A percentile compares a stretch with the other conserved stretches of the same genome.
Evolutionary conservation across 2,329 filamentous ascomycete genomes (phyloP).

Genomic region (Colletotrichum kahawae): DNA sequence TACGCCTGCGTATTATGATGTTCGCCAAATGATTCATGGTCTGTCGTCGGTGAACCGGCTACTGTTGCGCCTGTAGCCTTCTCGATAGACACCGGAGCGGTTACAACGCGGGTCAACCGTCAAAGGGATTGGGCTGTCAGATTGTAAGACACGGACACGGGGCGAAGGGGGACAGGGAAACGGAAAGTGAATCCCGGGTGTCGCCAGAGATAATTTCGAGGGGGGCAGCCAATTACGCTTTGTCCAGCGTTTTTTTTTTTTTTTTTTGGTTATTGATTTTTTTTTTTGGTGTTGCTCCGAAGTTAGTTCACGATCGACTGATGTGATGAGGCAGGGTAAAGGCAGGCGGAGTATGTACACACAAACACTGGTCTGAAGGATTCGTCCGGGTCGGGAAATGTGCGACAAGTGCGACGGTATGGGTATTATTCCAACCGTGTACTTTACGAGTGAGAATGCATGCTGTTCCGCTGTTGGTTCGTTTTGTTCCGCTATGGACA

Average conservation of each 20-base stretch:
- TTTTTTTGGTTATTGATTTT: background rate
- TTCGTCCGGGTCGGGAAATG: background rate
- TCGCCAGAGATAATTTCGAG: background rate
- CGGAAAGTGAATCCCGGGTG: background rate
- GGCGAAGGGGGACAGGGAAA: background rate
- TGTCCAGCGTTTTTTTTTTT: background rate
- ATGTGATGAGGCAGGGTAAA: background rate
- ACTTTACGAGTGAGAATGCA: background rate
- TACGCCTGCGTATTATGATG: constrained; percentile 2
- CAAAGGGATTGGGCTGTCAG: background rate
- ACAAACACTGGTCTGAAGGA: background rate
- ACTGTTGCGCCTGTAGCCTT: background rate
- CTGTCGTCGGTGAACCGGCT: background rate
- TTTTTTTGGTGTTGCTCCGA: background rate
- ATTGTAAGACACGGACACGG: background rate
- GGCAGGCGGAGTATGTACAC: background rate
- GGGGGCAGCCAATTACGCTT: background rate
- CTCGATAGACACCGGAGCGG: background rate
- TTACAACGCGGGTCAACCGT: background rate
- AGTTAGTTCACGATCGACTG: background rate
- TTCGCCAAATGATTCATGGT: background rate
- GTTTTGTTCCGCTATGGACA: background rate
- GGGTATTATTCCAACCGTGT: background rate
- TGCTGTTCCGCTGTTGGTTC: background rate
- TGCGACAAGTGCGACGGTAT: background rate